phyloP scores from a whole-genome alignment of 805 yeast genomes.

The Lachancea nothofagi region DNA sequence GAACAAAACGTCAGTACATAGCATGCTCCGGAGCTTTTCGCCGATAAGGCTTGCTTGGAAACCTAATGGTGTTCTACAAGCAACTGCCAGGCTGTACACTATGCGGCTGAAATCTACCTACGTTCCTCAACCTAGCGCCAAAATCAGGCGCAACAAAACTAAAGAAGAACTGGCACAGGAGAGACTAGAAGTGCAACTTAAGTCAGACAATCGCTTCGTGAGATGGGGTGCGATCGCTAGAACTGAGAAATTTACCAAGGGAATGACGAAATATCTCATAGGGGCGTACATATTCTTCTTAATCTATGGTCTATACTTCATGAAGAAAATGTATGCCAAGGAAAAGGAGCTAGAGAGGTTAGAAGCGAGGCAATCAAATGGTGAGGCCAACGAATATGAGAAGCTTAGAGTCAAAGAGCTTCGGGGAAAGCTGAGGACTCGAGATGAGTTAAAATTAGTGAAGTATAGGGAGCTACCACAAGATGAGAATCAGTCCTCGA shows the following conservation, averaged over 20 bases:
- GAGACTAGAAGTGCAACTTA: constrained; percentile 31
- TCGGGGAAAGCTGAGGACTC: constrained; percentile 53
- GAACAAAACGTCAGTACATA: neutral
- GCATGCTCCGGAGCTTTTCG: neutral
- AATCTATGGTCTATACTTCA: constrained; percentile 55
- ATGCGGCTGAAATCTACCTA: constrained; percentile 10
- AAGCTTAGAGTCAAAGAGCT: constrained; percentile 55
- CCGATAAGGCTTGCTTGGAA: neutral
- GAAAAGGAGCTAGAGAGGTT: constrained; percentile 53
- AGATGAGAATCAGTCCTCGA: constrained; percentile 27
- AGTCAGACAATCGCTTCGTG: constrained; percentile 34
- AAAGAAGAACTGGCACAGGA: constrained; percentile 32
- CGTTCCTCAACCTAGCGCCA: constrained; percentile 18
- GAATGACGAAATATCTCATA: constrained; percentile 57
- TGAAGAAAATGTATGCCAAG: constrained; percentile 59
- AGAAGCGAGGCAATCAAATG: constrained; percentile 34
- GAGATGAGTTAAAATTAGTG: constrained; percentile 54
- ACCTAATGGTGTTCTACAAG: neutral
- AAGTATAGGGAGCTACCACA: constrained; percentile 52
- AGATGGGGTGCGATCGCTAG: constrained; percentile 52
- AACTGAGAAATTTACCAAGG: constrained; percentile 53
- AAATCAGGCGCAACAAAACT: constrained; percentile 24
- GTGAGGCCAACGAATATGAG: constrained; percentile 53
- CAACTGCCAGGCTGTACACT: neutral
- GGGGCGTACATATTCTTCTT: constrained; percentile 54